phyloP scores from a whole-genome alignment of 192 early-diverging fungal species.

The Linnemannia exigua region DNA sequence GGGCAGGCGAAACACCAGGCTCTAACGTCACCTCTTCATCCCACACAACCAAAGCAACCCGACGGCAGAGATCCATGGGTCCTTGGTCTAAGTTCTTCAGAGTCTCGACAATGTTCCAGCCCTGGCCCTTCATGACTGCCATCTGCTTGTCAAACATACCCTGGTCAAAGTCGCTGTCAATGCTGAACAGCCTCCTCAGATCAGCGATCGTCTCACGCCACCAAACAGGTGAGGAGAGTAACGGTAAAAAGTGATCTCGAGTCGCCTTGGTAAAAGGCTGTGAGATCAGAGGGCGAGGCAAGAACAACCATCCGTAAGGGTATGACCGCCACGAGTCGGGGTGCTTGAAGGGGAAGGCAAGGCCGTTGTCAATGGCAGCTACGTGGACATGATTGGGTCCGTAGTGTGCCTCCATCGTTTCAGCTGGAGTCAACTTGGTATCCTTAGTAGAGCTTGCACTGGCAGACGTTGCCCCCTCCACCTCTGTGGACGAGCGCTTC shows the following conservation, averaged over 20 bases:
- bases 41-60: constrained; percentile 62
- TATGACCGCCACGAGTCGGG: constrained; percentile 91
- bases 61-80: constrained; percentile 65
- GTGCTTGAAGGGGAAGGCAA: constrained; percentile 95
- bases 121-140: constrained; percentile 88
- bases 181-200: constrained; percentile 72
- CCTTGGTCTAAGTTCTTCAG: constrained; percentile 69
- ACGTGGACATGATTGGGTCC: constrained; percentile 75
- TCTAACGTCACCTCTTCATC: constrained; percentile 63
- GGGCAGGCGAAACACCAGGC: background rate
- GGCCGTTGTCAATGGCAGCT: constrained; percentile 93
- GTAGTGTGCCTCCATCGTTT: constrained; percentile 33
- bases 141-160: constrained; percentile 87
- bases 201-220: constrained; percentile 83
- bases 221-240: constrained; percentile 81
- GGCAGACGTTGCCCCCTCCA: background rate
- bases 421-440: background rate
- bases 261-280: constrained; percentile 81
- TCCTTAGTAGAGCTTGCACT: background rate
- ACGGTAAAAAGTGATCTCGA: constrained; percentile 72
- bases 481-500: background rate
- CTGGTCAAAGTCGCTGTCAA: constrained; percentile 85
- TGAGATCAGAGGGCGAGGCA: constrained; percentile 72
- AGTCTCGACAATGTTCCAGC: constrained; percentile 84
- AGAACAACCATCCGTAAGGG: constrained; percentile 90